Evolutionary conservation across 2,329 filamentous ascomycete genomes (phyloP), one percentile per base, ranked within the genome.

Genomic region (Cladosporium sp.): DNA sequence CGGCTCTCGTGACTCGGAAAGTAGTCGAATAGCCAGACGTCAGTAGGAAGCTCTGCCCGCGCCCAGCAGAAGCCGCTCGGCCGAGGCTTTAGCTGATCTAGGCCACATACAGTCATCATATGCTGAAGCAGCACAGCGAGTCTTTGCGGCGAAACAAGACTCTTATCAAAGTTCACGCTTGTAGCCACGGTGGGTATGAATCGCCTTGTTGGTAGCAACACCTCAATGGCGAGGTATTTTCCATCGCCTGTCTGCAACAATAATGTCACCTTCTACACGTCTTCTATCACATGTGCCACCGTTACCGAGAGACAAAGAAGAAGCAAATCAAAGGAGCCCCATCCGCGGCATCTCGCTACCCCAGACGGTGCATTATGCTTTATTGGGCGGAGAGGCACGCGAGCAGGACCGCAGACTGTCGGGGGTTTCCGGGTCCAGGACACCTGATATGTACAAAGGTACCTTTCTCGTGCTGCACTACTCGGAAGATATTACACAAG

Each of bases 331-430:
- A 30, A 26, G 49, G 26, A 53, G 26, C 25, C 49, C 49, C 26
- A 53, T 53, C 49, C 49, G 49, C 8, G 23, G 26, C 36, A 6
- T 43, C 36, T 26, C 26, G 13, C 5, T 53, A 53, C 49, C 49
- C 49, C 49, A 53, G 49, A 53, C 26, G 18, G 21, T 13, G 30
- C 51, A 28, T 32, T 51, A 51, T 51, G 48, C 48, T 28, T 25
- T 51, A 43, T 43, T 61, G 28, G 58, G 58, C 30, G 58, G 58
- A 39, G 58, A 53, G 46, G 58, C 58, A 61, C 58, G 58, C 46
- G 58, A 61, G 58, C 58, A 61, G 28, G 28, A 53, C 43, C 23
- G 21, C 34, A 46, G 23, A 58, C 32, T 7, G n/a, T 30, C 39
- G 56, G 56, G 23, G 6, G 25, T 28, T 43, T 16, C 23, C 56